Percentiles rank a stretch among this genome's conserved stretches.
Evolutionary conservation across 2,329 filamentous ascomycete genomes (phyloP).

Genomic region (Xylaria sp.): DNA sequence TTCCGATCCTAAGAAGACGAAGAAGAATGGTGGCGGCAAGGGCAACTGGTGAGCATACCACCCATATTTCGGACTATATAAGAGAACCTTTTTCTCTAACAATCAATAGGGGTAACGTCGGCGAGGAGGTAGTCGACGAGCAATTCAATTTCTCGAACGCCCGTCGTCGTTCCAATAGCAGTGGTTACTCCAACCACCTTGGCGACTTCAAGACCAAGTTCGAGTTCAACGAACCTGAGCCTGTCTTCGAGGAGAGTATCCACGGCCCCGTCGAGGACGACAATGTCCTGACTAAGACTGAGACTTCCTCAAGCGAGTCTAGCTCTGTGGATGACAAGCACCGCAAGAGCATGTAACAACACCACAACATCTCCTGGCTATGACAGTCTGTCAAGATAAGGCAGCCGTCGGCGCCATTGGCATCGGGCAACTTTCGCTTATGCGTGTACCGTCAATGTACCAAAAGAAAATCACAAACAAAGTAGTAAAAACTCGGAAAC

Average conservation of each 20-base stretch:
- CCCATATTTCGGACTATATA: background rate
- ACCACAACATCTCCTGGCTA: conserved; percentile 10
- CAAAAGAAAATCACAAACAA: conserved; percentile 35
- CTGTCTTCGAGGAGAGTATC: conserved; percentile 88
- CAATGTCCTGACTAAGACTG: conserved; percentile 66
- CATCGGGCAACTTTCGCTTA: conserved; percentile 34
- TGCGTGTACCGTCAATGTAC: conserved; percentile 35
- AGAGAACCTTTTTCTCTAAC: conserved; percentile 17
- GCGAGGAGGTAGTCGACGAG: conserved; percentile 86
- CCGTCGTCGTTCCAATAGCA: conserved; percentile 93
- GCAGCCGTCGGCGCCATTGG: conserved; percentile 2
- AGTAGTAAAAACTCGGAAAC: conserved; percentile 33
- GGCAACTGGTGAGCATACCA: conserved; percentile 83
- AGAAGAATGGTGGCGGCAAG: conserved; percentile 94
- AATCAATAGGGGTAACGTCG: conserved; percentile 77
- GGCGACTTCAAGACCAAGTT: conserved; percentile 96
- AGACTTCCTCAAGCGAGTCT: conserved; percentile 69
- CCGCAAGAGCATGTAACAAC: conserved; percentile 42
- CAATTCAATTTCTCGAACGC: conserved; percentile 85
- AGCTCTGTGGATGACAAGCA: conserved; percentile 66
- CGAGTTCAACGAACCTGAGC: conserved; percentile 87
- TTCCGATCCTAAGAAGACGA: conserved; percentile 89
- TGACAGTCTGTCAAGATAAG: conserved; percentile 3
- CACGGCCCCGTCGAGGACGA: conserved; percentile 75
- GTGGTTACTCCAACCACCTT: conserved; percentile 74